phyloP scores from a whole-genome alignment of 2,329 filamentous ascomycete species.

The Talaromyces sp. region DNA sequence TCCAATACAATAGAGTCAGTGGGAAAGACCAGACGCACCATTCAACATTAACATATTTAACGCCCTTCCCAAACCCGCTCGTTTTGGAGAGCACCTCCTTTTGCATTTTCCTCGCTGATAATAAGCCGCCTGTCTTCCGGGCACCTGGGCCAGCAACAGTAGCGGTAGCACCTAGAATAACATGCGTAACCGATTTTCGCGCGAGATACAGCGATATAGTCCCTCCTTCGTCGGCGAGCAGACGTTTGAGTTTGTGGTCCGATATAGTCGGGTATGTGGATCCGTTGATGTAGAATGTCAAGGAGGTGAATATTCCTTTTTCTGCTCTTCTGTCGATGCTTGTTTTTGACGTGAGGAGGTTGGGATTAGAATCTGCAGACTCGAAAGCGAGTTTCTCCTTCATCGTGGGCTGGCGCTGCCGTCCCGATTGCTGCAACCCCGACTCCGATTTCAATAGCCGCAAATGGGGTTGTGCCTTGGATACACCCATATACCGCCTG shows the following conservation, averaged over 20 bases:
- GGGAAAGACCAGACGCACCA: slow-evolving; percentile 55
- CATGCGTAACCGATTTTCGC: slow-evolving; percentile 74
- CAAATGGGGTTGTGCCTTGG: slow-evolving; percentile 32
- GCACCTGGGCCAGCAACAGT: slow-evolving; percentile 58
- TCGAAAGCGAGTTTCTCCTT: neutral
- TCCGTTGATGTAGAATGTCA: slow-evolving; percentile 82
- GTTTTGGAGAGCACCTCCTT: slow-evolving; percentile 59
- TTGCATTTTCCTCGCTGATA: slow-evolving; percentile 74
- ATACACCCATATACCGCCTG: slow-evolving; percentile 46
- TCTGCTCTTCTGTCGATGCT: neutral
- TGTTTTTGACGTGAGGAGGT: no score
- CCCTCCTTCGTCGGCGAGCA: slow-evolving; percentile 72
- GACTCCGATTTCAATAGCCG: neutral
- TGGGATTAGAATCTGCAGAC: neutral
- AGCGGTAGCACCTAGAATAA: slow-evolving; percentile 60
- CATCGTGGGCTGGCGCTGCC: neutral
- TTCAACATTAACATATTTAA: slow-evolving; percentile 76
- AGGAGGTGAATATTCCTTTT: slow-evolving; percentile 60
- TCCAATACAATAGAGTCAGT: slow-evolving; percentile 13
- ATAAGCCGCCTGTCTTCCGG: slow-evolving; percentile 67
- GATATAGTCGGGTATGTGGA: slow-evolving; percentile 77
- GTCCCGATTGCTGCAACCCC: neutral
- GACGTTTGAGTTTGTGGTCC: slow-evolving; percentile 78
- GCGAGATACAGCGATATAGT: slow-evolving; percentile 66
- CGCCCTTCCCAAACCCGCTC: slow-evolving; percentile 58